phyloP scores from a whole-genome alignment of 768 basidiomycete genomes.

The Lyophyllum decastes region DNA sequence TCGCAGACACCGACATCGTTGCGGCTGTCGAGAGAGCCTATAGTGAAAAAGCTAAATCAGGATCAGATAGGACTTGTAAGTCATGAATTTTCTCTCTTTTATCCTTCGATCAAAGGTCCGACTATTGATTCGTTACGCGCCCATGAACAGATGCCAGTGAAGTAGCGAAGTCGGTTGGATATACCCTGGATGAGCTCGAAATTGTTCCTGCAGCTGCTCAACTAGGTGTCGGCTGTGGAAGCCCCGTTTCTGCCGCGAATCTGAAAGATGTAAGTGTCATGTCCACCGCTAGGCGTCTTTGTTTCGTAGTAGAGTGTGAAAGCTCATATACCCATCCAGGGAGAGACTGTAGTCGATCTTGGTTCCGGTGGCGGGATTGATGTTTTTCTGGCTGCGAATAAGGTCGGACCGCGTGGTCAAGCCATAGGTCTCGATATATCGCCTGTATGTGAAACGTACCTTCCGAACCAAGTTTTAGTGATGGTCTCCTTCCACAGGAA shows the following conservation, averaged over 20 bases:
- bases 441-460: constrained; percentile 28
- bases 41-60: constrained; percentile 5
- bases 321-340: constrained; percentile 33
- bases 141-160: background rate
- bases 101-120: too few relatives aligned
- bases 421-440: constrained; percentile 60
- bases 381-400: constrained; percentile 51
- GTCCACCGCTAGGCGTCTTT: background rate
- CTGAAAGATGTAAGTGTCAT: constrained; percentile 41
- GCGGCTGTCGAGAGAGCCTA: constrained; percentile 8
- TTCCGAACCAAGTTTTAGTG: background rate
- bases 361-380: constrained; percentile 61
- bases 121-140: too few relatives aligned
- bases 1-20: background rate
- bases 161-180: constrained; percentile 49
- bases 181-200: constrained; percentile 41
- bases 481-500: constrained; percentile 33
- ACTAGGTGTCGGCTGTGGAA: constrained; percentile 57
- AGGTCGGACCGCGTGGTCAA: constrained; percentile 49
- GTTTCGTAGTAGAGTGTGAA: background rate
- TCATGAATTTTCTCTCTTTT: background rate
- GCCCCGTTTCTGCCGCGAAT: constrained; percentile 46
- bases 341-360: constrained; percentile 57
- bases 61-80: constrained; percentile 18
- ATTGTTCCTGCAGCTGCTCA: constrained; percentile 44